Evolutionary conservation across 441 rosid genomes (phyloP).

Genomic region (Hura crepitans): DNA sequence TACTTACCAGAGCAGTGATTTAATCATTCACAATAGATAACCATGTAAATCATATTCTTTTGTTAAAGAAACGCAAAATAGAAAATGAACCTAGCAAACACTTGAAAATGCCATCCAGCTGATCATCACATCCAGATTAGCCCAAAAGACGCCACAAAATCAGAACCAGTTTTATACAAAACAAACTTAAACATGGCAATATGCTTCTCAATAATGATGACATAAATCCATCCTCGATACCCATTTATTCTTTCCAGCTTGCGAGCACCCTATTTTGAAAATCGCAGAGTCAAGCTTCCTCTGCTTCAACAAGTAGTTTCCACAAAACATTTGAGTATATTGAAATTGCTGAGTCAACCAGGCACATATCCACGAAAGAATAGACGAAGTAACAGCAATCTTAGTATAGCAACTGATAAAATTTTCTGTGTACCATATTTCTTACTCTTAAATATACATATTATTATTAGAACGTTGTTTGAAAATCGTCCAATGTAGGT

Average conservation of each 20-base stretch:
- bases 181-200: background rate
- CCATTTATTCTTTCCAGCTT: constrained; percentile 85
- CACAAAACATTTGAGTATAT: constrained; percentile 10
- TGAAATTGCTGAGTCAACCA: background rate
- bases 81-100: background rate
- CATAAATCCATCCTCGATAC: constrained; percentile 63
- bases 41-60: background rate
- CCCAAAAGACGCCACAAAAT: background rate
- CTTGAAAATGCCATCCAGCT: background rate
- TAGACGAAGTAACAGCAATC: background rate
- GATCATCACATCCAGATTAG: background rate
- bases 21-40: background rate
- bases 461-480: no score
- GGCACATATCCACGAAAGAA: background rate
- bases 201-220: background rate
- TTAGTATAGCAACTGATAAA: background rate
- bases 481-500: no score
- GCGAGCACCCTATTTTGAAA: constrained; percentile 68
- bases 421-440: background rate
- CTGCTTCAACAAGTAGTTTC: constrained; percentile 40
- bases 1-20: background rate
- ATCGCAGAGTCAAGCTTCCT: constrained; percentile 57
- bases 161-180: background rate
- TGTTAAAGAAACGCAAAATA: background rate
- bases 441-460: background rate